A percentile compares a stretch with the other conserved stretches of the same genome.
phyloP scores from a whole-genome alignment of 192 early-diverging fungal species.

The Phycomyces blakesleeanus region DNA sequence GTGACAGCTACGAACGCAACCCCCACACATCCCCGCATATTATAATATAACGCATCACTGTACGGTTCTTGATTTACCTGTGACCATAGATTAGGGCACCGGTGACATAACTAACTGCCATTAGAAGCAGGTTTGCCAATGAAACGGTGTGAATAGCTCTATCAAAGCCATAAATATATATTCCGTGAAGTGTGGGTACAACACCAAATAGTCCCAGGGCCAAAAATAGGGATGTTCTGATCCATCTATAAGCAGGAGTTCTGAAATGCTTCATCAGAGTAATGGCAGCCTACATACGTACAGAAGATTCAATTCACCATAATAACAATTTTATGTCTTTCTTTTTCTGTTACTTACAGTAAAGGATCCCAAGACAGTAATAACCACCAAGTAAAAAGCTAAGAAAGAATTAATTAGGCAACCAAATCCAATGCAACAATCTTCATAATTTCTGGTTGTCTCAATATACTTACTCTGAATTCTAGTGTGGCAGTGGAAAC shows the following conservation, averaged over 20 bases:
- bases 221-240: constrained; percentile 77
- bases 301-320: too few relatives aligned
- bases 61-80: constrained; percentile 27
- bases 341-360: constrained; percentile 59
- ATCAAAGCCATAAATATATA: constrained; percentile 53
- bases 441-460: neutral
- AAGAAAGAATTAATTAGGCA: neutral
- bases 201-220: constrained; percentile 74
- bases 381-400: constrained; percentile 20
- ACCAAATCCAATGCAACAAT: neutral
- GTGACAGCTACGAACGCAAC: too few relatives aligned
- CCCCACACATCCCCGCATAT: too few relatives aligned
- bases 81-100: constrained; percentile 87
- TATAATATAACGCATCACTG: too few relatives aligned
- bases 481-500: constrained; percentile 44
- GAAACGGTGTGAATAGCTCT: constrained; percentile 49
- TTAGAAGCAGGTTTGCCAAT: constrained; percentile 58
- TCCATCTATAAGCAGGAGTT: constrained; percentile 70
- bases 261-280: constrained; percentile 56
- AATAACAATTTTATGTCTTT: too few relatives aligned
- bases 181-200: constrained; percentile 67
- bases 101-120: constrained; percentile 74
- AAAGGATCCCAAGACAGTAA: constrained; percentile 54
- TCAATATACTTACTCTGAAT: constrained; percentile 35
- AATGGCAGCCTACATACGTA: constrained; percentile 50